These are phyloP conservation scores for Serendipita sp. DNA, from an alignment of 768 basidiomycete species.

Conservation along the genomic window DNA sequence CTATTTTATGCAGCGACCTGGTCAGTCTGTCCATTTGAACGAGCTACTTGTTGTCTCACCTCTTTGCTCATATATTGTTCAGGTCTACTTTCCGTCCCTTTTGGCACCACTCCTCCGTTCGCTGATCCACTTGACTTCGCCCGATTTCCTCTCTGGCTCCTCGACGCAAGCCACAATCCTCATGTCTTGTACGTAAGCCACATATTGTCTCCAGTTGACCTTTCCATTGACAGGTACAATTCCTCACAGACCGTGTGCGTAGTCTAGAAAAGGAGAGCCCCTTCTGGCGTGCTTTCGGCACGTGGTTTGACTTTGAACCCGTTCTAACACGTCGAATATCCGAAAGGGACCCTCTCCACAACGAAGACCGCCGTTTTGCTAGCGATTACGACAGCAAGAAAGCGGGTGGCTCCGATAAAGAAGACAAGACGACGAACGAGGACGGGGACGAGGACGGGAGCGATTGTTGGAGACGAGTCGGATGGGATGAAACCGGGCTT, in stretches of 20 bases:
- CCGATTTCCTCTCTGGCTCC: constrained; percentile 21
- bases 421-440: constrained; percentile 16
- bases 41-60: background rate
- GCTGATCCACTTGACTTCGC: constrained; percentile 53
- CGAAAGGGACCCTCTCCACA: background rate
- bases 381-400: constrained; percentile 25
- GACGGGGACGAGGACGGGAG: background rate
- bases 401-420: constrained; percentile 28
- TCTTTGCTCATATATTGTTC: constrained; percentile 6
- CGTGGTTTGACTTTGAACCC: constrained; percentile 55
- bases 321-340: constrained; percentile 25
- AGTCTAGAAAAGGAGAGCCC: constrained; percentile 53
- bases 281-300: constrained; percentile 68
- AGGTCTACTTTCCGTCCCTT: constrained; percentile 80
- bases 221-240: background rate
- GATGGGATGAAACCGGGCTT: constrained; percentile 9
- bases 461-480: constrained; percentile 9
- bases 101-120: constrained; percentile 61
- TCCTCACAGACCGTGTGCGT: constrained; percentile 38
- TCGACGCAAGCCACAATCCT: constrained; percentile 4
- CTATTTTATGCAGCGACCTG: constrained; percentile 70
- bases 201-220: background rate
- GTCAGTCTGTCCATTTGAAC: constrained; percentile 25
- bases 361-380: background rate
- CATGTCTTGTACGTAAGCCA: constrained; percentile 21